Evolutionary conservation across 164 flowering plant genomes (phyloP), one percentile per base, ranked within the genome.

Genomic region (Aristolochia contorta): DNA sequence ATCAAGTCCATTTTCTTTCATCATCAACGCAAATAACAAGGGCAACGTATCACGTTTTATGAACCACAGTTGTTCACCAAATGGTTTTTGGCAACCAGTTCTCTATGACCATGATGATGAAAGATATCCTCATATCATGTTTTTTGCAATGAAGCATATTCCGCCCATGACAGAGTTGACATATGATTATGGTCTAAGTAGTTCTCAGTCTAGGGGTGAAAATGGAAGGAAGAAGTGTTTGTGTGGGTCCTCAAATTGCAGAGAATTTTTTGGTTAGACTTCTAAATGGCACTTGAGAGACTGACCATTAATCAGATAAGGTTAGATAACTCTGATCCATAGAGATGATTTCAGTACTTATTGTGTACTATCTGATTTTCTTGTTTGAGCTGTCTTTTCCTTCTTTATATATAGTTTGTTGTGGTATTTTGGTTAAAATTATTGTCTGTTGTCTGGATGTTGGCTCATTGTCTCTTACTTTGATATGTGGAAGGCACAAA

Each of bases 11-110:
- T 66, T 62, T 57, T 75, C 85, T 9, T 52, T 82, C 13, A 37
- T 69, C 25, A 77, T 85, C 9, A 79, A 66, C 67, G 84, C 89
- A 16, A 80, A 80, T 50, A 67, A 70, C 30, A 49, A n/a, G 20
- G 91, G 96, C 25, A 87, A 87, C 70, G 79, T 87, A 10, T 80
- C 86, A 56, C 89, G 96, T 3, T 87, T 85, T 59, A 87, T 87
- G 80, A 87, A 85, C 65, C 91, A 85, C 58, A 83, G 95, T 61
- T 87, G 91, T 67, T 77, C 80, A 9, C 89, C 96, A 0, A 85
- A 79, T 68, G 80, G 81, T 15, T 76, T 79, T 62, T 84, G 89
- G 89, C 87, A 77, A 62, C 86, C 85, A 12, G 80, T 88, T 54
- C 56, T 82, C 7, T 64, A 70, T 57, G 81, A 76, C 47, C 69